Evolutionary conservation across 306 rosid genomes (phyloP).

Genomic region (Argentina anserina): DNA sequence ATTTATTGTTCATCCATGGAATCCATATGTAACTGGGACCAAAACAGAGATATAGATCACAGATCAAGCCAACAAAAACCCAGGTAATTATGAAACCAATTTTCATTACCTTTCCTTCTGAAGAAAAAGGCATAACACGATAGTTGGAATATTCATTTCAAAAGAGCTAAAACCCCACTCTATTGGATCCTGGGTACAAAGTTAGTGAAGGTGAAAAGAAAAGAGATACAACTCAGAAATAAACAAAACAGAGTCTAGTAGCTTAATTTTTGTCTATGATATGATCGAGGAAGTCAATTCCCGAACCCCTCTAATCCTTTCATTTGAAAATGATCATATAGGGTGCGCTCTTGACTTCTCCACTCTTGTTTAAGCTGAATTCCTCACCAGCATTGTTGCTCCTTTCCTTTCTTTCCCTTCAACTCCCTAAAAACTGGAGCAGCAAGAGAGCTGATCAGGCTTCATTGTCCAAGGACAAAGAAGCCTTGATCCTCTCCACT

Average conservation of each 20-base stretch:
- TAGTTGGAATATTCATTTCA: conserved; percentile 31
- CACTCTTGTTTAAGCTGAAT: conserved; percentile 32
- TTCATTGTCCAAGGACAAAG: conserved; percentile 56
- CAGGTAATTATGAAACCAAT: neutral
- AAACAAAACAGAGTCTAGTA: conserved; percentile 28
- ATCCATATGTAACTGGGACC: neutral
- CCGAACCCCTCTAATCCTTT: conserved; percentile 86
- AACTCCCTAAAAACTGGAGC: conserved; percentile 25
- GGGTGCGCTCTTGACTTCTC: conserved; percentile 99
- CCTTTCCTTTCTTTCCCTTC: conserved; percentile 15
- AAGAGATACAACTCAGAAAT: neutral
- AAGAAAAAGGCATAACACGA: neutral
- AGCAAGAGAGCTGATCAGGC: neutral
- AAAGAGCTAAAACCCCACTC: conserved; percentile 5
- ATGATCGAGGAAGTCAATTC: conserved; percentile 78
- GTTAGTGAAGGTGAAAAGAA: conserved; percentile 20
- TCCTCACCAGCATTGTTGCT: conserved; percentile 30
- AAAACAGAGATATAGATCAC: neutral
- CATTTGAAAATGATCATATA: conserved; percentile 39
- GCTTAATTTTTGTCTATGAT: conserved; percentile 19
- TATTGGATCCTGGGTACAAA: conserved; percentile 4
- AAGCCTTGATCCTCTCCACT: conserved; percentile 86
- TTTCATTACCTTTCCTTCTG: neutral
- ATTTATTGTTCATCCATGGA: neutral
- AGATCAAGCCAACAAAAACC: neutral